Conservation (phyloP, 1,284 basidiomycete species). For the Leccinum pachyderme region DNA sequence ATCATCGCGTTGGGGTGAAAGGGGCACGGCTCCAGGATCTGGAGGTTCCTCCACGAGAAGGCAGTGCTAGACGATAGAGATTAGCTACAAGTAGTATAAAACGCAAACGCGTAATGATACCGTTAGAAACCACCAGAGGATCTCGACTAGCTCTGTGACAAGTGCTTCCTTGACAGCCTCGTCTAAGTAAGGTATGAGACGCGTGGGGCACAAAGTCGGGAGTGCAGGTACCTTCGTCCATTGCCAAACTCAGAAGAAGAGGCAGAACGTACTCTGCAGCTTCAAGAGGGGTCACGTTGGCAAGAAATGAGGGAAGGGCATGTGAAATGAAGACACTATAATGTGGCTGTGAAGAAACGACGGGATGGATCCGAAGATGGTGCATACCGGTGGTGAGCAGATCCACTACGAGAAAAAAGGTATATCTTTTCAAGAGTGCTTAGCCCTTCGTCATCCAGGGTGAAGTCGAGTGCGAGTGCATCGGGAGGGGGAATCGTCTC, state of each 20-base stretch:
- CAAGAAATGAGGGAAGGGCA: conserved; percentile 71
- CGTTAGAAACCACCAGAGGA: conserved; percentile 96
- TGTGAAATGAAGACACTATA: conserved; percentile 77
- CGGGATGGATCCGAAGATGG: conserved; percentile 30
- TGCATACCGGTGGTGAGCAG: conserved; percentile 64
- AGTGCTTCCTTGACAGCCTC: conserved; percentile 92
- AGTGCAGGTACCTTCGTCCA: conserved; percentile 72
- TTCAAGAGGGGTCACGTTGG: conserved; percentile 80
- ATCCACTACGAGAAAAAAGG: conserved; percentile 85
- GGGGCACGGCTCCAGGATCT: conserved; percentile 18
- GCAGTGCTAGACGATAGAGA: conserved; percentile 44
- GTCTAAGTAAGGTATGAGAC: conserved; percentile 49
- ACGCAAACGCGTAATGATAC: conserved; percentile 28
- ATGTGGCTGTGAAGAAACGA: conserved; percentile 5
- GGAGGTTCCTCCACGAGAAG: conserved; percentile 51
- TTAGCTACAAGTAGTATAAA: conserved; percentile 15
- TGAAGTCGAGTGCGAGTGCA: conserved; percentile 44
- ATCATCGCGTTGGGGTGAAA: conserved; percentile 11
- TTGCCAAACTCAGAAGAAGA: conserved; percentile 81
- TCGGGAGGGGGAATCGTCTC: conserved; percentile 33
- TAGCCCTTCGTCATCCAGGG: conserved; percentile 72
- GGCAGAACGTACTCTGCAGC: conserved; percentile 95
- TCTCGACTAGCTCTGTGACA: conserved; percentile 74
- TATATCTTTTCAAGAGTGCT: conserved; percentile 92
- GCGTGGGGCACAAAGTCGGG: conserved; percentile 6